Base-by-base conservation (phyloP, 345 rosid species). In the Ailanthus altissimus region DNA sequence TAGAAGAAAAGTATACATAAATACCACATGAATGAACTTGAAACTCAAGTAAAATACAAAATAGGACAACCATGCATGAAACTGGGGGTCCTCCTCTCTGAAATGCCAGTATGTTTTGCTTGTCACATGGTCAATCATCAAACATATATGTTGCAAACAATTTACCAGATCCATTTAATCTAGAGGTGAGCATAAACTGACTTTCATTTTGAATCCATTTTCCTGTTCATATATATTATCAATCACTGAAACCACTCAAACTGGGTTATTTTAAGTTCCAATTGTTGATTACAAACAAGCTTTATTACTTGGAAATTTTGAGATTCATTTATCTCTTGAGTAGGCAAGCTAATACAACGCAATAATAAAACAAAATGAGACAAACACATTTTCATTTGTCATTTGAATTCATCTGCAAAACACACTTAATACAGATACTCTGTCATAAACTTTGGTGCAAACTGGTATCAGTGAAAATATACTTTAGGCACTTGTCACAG, bases 111-210 rank as follows among this genome's bases (percentile, higher is more conserved):
- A 16, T 43, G 54, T 43, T 58, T 71, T 11, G 67, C 11, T 43
- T 15, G 40, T 43, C 67, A 73, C 76, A 59, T 59, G 67, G 43
- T 73, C 58, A 47, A 72, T 61, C 69, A 60, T n/a, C n/a, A 47
- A 47, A 50, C 73, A 50, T 6, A 20, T 60, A 16, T 54, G 18
- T 53, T 0, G 18, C 6, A 21, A 6, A 49, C 46, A 61, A 28
- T 36, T 14, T 68, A 45, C 68, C 57, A 73, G 57, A 73, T 73
- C 68, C 64, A 53, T 13, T 0, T 71, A 56, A 56, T 21, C 13
- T 21, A 56, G 51, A 72, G 51, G 26, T 56, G 53, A 3, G 47
- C 63, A 71, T 50, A 16, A 20, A 71, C 10, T 25, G 50, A 38
- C 42, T n/a, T 54, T 32, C 38, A 32, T 1, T 32, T 32, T 32